A percentile compares a stretch with the other conserved stretches of the same genome.
These are phyloP conservation scores for thale cress (Arabidopsis thaliana) DNA, from an alignment of 345 rosid species.

Conservation along the genomic window TAIR10.1 NC_003074.8:6175501-6176000, in stretches of 20 bases:
- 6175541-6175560: slow-evolving; percentile 91
- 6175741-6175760: slow-evolving; percentile 99
- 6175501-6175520: slow-evolving; percentile 87
- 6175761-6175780: slow-evolving; percentile 94
- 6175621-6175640: slow-evolving; percentile 96
- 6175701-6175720: slow-evolving; percentile 92
- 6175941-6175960: slow-evolving; percentile 19
- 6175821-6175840: slow-evolving; percentile 94
- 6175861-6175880: slow-evolving; percentile 98
- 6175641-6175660: slow-evolving; percentile 97
- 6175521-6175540: slow-evolving; percentile 92
- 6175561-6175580: slow-evolving; percentile 99
- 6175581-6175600: slow-evolving; percentile 92
- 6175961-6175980: slow-evolving; percentile 9
- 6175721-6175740: slow-evolving; percentile 91
- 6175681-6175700: slow-evolving; percentile 98
- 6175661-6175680: slow-evolving; percentile 96
- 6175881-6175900: slow-evolving; percentile 86
- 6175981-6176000: slow-evolving; percentile 65
- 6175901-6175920: slow-evolving; percentile 57
- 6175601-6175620: slow-evolving; percentile 79
- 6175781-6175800: slow-evolving; percentile 97
- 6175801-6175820: slow-evolving; percentile 99
- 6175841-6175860: slow-evolving; percentile 96
- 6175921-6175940: slow-evolving; percentile 16